Conservation (phyloP, 441 rosid species). For the Geranium incanum region DNA sequence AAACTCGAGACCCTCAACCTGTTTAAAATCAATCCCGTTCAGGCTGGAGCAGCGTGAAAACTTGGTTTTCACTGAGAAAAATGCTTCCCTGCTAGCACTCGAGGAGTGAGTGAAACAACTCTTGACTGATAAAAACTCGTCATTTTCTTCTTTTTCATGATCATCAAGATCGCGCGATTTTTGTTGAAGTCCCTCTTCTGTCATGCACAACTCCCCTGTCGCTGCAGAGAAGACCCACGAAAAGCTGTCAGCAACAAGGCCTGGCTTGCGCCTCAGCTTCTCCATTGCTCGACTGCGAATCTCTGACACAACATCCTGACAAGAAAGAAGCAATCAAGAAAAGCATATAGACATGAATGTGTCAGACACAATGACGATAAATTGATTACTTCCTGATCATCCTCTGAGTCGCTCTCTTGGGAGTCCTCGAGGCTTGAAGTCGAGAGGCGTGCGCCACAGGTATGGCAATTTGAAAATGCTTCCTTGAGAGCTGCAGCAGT, state of each 20-base stretch:
- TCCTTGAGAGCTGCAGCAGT: conserved; percentile 35
- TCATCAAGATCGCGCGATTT: neutral
- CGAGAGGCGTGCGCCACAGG: conserved; percentile 36
- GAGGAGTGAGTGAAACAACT: conserved; percentile 67
- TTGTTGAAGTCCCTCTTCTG: too few relatives aligned
- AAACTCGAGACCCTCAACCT: conserved; percentile 23
- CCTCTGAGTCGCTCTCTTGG: conserved; percentile 33
- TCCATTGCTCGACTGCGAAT: conserved; percentile 60
- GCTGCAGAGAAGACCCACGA: conserved; percentile 38
- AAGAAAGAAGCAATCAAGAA: conserved; percentile 14
- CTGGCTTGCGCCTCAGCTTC: conserved; percentile 49
- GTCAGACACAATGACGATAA: neutral
- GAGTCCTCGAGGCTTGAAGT: conserved; percentile 25
- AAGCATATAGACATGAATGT: neutral
- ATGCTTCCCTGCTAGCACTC: conserved; percentile 53
- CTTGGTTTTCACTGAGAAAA: conserved; percentile 45
- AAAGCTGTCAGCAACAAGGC: conserved; percentile 34
- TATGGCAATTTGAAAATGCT: conserved; percentile 50
- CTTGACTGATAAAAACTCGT: conserved; percentile 51
- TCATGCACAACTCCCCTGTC: conserved; percentile 23
- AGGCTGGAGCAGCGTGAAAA: conserved; percentile 57
- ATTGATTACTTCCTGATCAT: conserved; percentile 54
- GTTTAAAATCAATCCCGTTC: conserved; percentile 31
- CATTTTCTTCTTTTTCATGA: conserved; percentile 26
- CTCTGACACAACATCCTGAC: conserved; percentile 50